Evolutionary conservation across 23 red algal species (phyloP), one percentile per base, ranked within the genome.

Genomic region (Gracilaria gracilis): DNA sequence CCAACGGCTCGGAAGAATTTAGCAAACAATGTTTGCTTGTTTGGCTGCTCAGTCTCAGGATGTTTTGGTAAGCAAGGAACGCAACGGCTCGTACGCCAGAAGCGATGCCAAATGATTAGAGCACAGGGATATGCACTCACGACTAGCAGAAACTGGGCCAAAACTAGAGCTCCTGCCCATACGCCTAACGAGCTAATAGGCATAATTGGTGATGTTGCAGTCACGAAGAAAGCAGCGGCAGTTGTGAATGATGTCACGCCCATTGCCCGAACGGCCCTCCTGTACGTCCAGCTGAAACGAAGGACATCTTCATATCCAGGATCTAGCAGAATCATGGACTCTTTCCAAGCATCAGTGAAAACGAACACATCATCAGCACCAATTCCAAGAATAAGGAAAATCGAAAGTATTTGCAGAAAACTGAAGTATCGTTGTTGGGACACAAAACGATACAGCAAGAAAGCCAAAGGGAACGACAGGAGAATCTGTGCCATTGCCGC

Each of bases 281-380:
- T 21, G 24, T 79, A 81, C n/a, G 93, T 84, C 93, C 93, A 95
- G 44, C 69, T 80, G 51, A 95, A 54, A 17, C 93, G 85, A 36
- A 54, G 20, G 53, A 79, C 34, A 90, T 55, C 11, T 15, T 55
- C 51, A 42, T 29, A 62, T 0, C 17, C 61, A 21, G 38, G 13
- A 12, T 85, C 93, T 1, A 90, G 57, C 70, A 51, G 75, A 28
- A 89, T 85, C 33, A 23, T 58, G 36, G 93, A 55, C 70, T 95
- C 85, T 28, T 70, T 73, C 80, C 65, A 95, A 1, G 93, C 83
- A 71, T 90, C 93, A 23, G 75, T 88, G 34, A 95, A 89, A 1
- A 95, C 83, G 33, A 95, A 95, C 19, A 80, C 85, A 87, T 95
- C 93, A 21, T 82, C 85, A 17, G 93, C 83, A 27, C 84, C 73